Percentiles rank a stretch among this genome's conserved stretches.
Evolutionary conservation across 208 protist genomes (phyloP).

Genomic region (Crithidia thermophila): DNA sequence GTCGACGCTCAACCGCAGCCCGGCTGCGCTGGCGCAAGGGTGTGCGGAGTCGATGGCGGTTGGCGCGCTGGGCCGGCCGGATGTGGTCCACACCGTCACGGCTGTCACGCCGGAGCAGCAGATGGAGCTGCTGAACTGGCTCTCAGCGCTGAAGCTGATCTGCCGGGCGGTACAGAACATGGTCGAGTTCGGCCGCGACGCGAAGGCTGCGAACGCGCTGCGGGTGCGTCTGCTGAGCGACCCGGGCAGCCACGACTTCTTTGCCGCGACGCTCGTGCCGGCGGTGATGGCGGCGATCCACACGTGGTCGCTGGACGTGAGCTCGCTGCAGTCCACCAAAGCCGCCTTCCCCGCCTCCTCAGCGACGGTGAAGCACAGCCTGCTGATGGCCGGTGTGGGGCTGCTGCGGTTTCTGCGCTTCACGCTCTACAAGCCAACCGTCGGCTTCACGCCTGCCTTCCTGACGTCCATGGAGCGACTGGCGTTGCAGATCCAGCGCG

Average conservation of each 20-base stretch:
- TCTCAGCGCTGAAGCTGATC: conserved; percentile 65
- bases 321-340: neutral
- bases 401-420: conserved; percentile 76
- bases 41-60: conserved; percentile 35
- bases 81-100: conserved; percentile 39
- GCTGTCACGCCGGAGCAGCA: conserved; percentile 40
- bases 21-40: conserved; percentile 31
- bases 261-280: conserved; percentile 60
- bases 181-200: conserved; percentile 62
- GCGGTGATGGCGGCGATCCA: conserved; percentile 63
- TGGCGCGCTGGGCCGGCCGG: conserved; percentile 36
- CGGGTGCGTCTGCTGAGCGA: conserved; percentile 41
- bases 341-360: conserved; percentile 12
- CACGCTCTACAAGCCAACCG: conserved; percentile 52
- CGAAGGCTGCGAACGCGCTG: conserved; percentile 34
- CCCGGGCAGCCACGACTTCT: conserved; percentile 46
- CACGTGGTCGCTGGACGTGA: conserved; percentile 41
- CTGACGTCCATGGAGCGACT: conserved; percentile 48
- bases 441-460: conserved; percentile 29
- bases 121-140: conserved; percentile 68
- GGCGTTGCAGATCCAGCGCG: conserved; percentile 44
- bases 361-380: conserved; percentile 39
- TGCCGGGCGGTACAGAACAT: conserved; percentile 74
- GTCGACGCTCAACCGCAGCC: conserved; percentile 35
- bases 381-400: conserved; percentile 39